Percentiles rank a stretch among this genome's conserved stretches.
Evolutionary conservation across 2,329 filamentous ascomycete species (phyloP).

Genomic region (Neofusicoccum laricinum): DNA sequence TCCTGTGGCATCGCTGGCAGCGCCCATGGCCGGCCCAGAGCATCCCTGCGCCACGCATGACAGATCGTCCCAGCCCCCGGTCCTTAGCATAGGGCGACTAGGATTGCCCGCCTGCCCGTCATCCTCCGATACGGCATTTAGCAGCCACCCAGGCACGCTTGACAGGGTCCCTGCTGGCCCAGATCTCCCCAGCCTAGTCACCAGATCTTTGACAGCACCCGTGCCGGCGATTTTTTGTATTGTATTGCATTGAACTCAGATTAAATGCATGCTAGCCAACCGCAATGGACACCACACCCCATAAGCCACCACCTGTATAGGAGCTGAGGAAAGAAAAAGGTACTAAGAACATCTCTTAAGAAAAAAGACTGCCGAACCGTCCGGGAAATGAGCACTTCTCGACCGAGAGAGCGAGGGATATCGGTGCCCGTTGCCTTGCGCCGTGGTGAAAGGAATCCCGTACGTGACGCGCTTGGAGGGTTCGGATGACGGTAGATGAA

Average conservation of each 20-base stretch:
- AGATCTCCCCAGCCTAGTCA: neutral
- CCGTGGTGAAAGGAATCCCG: constrained; percentile 13
- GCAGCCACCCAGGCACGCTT: neutral
- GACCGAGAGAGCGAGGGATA: constrained; percentile 15
- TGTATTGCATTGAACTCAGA: constrained; percentile 12
- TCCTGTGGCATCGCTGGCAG: neutral
- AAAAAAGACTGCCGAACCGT: constrained; percentile 16
- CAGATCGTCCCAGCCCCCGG: neutral
- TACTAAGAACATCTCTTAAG: constrained; percentile 14
- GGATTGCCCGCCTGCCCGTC: constrained; percentile 2
- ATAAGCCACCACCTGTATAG: constrained; percentile 15
- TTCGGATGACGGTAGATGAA: constrained; percentile 15
- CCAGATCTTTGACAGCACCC: neutral
- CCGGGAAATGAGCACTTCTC: constrained; percentile 14
- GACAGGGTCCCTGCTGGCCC: neutral
- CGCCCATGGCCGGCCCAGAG: neutral
- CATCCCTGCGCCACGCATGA: constrained; percentile 7
- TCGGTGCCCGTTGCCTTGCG: constrained; percentile 15
- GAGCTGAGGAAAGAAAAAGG: constrained; percentile 15
- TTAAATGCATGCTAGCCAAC: constrained; percentile 16
- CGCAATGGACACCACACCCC: constrained; percentile 15
- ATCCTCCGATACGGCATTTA: neutral
- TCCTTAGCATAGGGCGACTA: neutral
- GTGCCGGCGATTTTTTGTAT: neutral
- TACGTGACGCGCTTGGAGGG: constrained; percentile 10